These are phyloP conservation scores for Blastobotrys mokoenaii DNA, from an alignment of 805 yeast species.

Conservation along the genomic window DNA sequence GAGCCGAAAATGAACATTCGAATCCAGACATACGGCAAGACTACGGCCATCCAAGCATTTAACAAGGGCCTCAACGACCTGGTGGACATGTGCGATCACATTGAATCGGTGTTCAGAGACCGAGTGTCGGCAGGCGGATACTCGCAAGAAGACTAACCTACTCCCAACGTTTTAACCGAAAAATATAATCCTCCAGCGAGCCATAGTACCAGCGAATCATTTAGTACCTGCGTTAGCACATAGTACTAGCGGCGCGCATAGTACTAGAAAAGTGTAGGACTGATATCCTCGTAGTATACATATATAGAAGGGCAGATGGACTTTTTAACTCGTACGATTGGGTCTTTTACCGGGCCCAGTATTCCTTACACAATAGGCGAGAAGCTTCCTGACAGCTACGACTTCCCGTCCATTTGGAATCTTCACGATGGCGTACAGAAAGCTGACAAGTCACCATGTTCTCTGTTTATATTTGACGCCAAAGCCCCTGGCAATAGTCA, in stretches of 20 bases:
- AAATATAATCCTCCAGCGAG: not conserved
- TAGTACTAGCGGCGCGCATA: no score
- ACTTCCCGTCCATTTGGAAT: conserved; percentile 47
- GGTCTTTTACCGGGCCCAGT: conserved; percentile 21
- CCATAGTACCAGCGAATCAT: not conserved
- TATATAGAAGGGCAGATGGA: conserved; percentile 19
- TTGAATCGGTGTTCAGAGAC: conserved; percentile 71
- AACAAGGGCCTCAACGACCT: conserved; percentile 86
- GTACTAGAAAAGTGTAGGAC: no score
- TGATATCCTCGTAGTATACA: no score
- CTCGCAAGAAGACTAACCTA: conserved; percentile 4
- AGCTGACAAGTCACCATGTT: conserved; percentile 41
- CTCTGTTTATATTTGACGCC: conserved; percentile 59
- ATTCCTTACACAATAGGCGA: conserved; percentile 26
- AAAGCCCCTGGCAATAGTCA: conserved; percentile 28
- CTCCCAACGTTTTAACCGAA: not conserved
- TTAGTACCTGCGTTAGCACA: no score
- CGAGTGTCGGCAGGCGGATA: conserved; percentile 51
- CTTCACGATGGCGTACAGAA: conserved; percentile 48
- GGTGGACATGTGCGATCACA: conserved; percentile 69
- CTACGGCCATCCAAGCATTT: conserved; percentile 86
- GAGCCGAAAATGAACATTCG: conserved; percentile 83
- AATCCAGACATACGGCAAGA: conserved; percentile 82
- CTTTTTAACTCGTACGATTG: conserved; percentile 24
- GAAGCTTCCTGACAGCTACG: conserved; percentile 20